Conservation (phyloP, 2,329 filamentous ascomycete genomes). For the Xylaria sp. region DNA sequence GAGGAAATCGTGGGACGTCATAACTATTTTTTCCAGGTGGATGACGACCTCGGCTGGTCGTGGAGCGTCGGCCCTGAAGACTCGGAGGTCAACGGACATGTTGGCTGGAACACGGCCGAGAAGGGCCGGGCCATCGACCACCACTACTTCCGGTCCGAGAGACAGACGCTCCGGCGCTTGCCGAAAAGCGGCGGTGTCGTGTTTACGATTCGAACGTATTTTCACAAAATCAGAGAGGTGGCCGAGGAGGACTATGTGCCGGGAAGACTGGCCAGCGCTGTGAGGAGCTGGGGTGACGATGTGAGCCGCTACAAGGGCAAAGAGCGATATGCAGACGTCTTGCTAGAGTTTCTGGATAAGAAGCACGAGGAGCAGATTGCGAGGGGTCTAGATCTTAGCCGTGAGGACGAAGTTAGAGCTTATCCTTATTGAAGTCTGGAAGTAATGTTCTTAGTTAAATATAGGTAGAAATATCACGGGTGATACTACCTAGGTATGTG, state of each 20-base stretch:
- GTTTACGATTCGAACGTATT: slow-evolving; percentile 86
- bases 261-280: slow-evolving; percentile 78
- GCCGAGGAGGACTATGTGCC: slow-evolving; percentile 80
- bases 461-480: neutral
- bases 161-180: slow-evolving; percentile 75
- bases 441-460: neutral
- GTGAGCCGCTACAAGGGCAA: slow-evolving; percentile 82
- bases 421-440: slow-evolving; percentile 44
- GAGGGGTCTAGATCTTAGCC: slow-evolving; percentile 68
- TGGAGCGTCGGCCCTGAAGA: slow-evolving; percentile 81
- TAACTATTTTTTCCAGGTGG: slow-evolving; percentile 91
- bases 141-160: slow-evolving; percentile 81
- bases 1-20: slow-evolving; percentile 74
- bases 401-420: slow-evolving; percentile 47
- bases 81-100: slow-evolving; percentile 53
- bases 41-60: slow-evolving; percentile 81
- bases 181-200: slow-evolving; percentile 68
- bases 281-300: slow-evolving; percentile 84
- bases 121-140: slow-evolving; percentile 78
- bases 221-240: slow-evolving; percentile 76
- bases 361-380: slow-evolving; percentile 79
- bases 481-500: too few species aligned
- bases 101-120: slow-evolving; percentile 80
- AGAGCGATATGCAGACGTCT: slow-evolving; percentile 76
- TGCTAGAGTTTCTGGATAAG: slow-evolving; percentile 80